Evolutionary conservation across 768 basidiomycete species (phyloP), one percentile per base, ranked within the genome.

Genomic region (Lentinula boryana): DNA sequence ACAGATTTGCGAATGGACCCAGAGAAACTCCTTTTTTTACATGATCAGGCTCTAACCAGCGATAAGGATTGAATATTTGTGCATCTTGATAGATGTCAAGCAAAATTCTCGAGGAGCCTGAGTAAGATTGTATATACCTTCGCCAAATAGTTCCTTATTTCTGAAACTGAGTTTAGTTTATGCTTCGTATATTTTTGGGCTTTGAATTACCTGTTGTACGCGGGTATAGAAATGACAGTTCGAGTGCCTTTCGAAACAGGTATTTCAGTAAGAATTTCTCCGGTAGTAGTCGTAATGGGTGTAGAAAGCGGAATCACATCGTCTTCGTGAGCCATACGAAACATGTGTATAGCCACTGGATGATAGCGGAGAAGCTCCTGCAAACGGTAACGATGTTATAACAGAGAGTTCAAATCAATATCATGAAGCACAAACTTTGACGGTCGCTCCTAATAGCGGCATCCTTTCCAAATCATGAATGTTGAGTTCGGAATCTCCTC

Each of bases 331-430:
- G 85, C 76, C 57, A 78, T 67, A 31, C 80, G 66, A 62, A 65
- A 74, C 31, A 68, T 71, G 55, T 71, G 70, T 56, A 70, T 68
- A 6, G 72, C 70, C 1, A 72, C 73, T n/a, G 78, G 76, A 59
- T 80, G 75, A 58, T 70, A 79, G 46, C 82, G 73, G 62, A 82
- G 67, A 0, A 74, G 71, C 69, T 83, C 82, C 82, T 82, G 49
- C 23, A 52, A 41, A 13, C 21, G 55, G 32, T 36, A 38, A 27
- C 54, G 36, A 33, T 32, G 27, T 44, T 31, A 48, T 61, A 36
- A 50, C 12, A 41, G 50, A 56, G 32, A 33, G 27, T 5, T 5
- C 38, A 32, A 27, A 61, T 18, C 16, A 10, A 21, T 5, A 43
- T 40, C 13, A 56, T 41, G 36, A 38, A 38, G 36, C 8, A 41